Evolutionary conservation across 805 yeast genomes (phyloP).

Genomic region (Candida taoyuanica): DNA sequence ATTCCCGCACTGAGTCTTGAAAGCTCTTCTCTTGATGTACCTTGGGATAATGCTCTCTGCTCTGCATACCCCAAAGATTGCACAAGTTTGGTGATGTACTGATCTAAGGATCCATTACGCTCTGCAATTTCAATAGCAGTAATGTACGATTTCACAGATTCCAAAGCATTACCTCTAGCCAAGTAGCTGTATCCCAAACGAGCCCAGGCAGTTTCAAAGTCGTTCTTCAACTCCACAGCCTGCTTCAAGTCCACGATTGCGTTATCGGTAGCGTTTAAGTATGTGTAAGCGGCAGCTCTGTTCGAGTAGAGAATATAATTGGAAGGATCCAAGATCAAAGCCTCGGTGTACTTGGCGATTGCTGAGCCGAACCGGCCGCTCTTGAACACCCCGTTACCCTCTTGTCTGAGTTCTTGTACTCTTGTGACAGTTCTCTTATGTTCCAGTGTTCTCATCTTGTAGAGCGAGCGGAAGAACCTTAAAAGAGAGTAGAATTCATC

Average conservation of each 20-base stretch:
- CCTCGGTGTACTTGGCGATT: constrained; percentile 34
- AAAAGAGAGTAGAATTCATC: constrained; percentile 14
- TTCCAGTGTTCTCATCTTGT: constrained; percentile 6
- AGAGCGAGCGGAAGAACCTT: constrained; percentile 14
- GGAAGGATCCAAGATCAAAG: constrained; percentile 29
- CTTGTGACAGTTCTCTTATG: constrained; percentile 3
- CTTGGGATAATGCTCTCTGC: constrained; percentile 17
- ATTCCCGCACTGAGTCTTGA: constrained; percentile 6
- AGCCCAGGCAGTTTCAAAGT: constrained; percentile 36
- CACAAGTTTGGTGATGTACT: constrained; percentile 15
- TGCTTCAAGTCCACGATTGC: constrained; percentile 34
- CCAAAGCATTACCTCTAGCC: constrained; percentile 33
- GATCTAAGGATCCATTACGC: constrained; percentile 8
- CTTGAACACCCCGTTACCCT: constrained; percentile 18
- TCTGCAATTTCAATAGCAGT: constrained; percentile 29
- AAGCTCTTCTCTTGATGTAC: constrained; percentile 8
- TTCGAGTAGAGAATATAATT: constrained; percentile 33
- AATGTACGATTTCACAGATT: constrained; percentile 34
- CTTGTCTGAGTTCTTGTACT: constrained; percentile 14
- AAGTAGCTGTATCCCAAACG: constrained; percentile 34
- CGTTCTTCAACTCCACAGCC: constrained; percentile 30
- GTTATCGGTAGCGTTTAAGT: constrained; percentile 30
- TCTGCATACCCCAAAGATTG: constrained; percentile 17
- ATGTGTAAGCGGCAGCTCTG: constrained; percentile 38
- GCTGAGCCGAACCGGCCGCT: constrained; percentile 26